Base-by-base conservation (phyloP, 805 yeast genomes). In the Groenewaldozyma tartarivorans region DNA sequence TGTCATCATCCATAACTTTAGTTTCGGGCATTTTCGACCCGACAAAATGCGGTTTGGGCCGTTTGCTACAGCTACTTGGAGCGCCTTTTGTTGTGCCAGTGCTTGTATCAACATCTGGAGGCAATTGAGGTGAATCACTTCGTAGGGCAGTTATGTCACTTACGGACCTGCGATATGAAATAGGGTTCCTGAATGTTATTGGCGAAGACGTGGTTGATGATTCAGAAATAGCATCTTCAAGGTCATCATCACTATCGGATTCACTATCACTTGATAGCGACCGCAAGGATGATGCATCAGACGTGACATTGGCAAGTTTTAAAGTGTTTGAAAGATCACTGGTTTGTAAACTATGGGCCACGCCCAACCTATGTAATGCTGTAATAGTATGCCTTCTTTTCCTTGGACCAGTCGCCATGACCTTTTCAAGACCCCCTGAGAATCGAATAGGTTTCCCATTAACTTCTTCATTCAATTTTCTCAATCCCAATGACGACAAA, bases 341-440 rank as follows among this genome's bases (percentile, higher is more conserved):
- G 1, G 90, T 74, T 43, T 79, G 79, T 79, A 88, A 82, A 38
- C 80, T 78, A 44, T 84, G 71, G 1, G 92, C 77, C 3, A 87
- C 74, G 0, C 96, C 96, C 49, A 81, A 65, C 45, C 75, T 77
- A 54, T 83, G 92, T 39, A 86, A 58, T 39, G 78, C 75, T 6
- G 90, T 75, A 17, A 84, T 36, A 0, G 66, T 58, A 21, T 54
- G 58, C 20, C 65, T 47, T 7, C 66, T 47, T 39, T 52, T 54
- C 13, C 48, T 43, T 4, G 20, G 3, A 13, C 27, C 5, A n/a
- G 29, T 24, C 37, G 20, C 29, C 27, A 44, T 18, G n/a, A 44
- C 33, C 30, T 26, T 42, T 3, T 30, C 38, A 15, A 43, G 27
- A 9, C 36, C n/a, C 3, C 39, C 27, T 30, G 45, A 30, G 4